These are phyloP conservation scores for Physcomitrellopsis africana DNA, from an alignment of 225 moss, liverwort and hornwort genomes.

Conservation along the genomic window DNA sequence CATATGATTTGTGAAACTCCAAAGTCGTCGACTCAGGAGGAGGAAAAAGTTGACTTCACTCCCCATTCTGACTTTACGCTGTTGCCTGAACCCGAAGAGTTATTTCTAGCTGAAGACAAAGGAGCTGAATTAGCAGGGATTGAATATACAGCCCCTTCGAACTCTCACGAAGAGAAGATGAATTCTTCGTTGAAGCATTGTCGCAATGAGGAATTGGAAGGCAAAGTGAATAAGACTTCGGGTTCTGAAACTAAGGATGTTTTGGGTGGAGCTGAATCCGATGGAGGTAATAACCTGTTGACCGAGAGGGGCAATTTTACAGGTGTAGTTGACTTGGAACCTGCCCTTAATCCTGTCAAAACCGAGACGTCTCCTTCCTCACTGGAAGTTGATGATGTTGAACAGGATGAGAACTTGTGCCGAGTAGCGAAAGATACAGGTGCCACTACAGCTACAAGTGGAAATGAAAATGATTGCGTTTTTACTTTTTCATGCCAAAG, in stretches of 20 bases:
- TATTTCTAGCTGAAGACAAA: neutral
- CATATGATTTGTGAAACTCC: neutral
- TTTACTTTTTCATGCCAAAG: too few relatives aligned
- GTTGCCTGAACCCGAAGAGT: neutral
- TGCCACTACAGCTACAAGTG: too few relatives aligned
- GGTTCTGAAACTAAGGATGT: neutral
- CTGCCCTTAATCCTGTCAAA: too few relatives aligned
- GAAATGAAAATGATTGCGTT: too few relatives aligned
- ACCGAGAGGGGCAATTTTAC: too few relatives aligned
- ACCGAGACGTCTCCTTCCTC: too few relatives aligned
- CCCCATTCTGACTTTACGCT: neutral
- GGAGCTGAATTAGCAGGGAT: neutral
- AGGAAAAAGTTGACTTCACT: neutral
- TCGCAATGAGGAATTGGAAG: slow-evolving; percentile 21
- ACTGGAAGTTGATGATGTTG: too few relatives aligned
- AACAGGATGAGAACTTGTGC: too few relatives aligned
- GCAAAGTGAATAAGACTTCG: neutral
- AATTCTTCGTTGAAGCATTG: neutral
- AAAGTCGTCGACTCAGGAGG: neutral
- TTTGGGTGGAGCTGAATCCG: neutral
- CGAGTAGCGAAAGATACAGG: too few relatives aligned
- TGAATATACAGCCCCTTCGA: neutral
- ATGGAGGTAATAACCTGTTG: neutral
- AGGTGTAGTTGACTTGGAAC: too few relatives aligned
- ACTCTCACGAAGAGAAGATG: neutral